Conservation (phyloP, 306 rosid genomes). For the Vigna radiata region DNA sequence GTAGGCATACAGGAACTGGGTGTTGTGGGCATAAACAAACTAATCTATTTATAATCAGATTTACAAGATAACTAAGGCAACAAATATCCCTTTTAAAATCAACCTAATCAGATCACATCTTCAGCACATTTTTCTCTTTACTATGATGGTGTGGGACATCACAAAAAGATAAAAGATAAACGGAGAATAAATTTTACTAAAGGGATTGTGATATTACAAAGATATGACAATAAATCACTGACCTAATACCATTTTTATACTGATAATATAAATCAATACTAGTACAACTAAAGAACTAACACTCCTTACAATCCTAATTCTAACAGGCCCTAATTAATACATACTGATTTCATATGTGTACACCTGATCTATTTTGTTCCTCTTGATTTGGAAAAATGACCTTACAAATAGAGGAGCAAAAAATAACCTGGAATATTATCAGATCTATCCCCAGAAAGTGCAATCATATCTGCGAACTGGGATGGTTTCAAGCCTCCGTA, state of each 20-base stretch:
- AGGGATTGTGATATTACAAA: not conserved
- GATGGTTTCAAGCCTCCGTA: constrained; percentile 84
- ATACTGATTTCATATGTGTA: constrained; percentile 18
- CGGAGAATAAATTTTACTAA: constrained; percentile 12
- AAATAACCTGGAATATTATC: constrained; percentile 94
- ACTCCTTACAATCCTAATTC: constrained; percentile 29
- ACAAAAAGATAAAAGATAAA: not conserved
- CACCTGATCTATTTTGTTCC: constrained; percentile 16
- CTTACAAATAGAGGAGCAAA: constrained; percentile 38
- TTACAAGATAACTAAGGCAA: no score
- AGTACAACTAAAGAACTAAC: not conserved
- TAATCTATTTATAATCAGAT: no score
- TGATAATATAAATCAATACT: constrained; percentile 24
- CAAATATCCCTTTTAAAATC: no score
- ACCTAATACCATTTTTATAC: constrained; percentile 9
- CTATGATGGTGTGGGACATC: not conserved
- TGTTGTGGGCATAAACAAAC: no score
- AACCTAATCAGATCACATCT: no score
- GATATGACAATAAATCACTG: constrained; percentile 7
- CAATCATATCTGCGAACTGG: constrained; percentile 87
- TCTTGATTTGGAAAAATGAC: constrained; percentile 21
- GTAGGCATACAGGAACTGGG: no score
- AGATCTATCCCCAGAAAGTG: constrained; percentile 88
- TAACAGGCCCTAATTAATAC: not conserved
- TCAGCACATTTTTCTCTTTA: no score